Evolutionary conservation across 257 asterid genomes (phyloP).

Genomic region (Nicotiana undulata): DNA sequence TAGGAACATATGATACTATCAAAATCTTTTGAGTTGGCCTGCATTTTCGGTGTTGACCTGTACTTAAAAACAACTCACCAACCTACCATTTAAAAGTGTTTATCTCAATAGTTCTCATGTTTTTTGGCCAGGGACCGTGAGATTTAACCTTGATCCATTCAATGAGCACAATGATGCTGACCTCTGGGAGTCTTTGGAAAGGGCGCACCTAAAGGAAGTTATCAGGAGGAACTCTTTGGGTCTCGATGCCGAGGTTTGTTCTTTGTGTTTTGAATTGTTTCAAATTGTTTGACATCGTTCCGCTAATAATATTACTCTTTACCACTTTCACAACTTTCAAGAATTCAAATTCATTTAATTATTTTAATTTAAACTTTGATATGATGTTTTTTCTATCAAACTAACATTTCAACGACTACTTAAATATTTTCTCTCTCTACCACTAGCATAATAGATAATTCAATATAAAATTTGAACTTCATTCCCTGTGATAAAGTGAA

Average conservation of each 20-base stretch:
- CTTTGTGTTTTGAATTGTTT: neutral
- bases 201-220: slow-evolving; percentile 93
- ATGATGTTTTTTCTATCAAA: neutral
- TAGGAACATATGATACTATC: neutral
- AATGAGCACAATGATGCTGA: slow-evolving; percentile 95
- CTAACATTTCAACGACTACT: neutral
- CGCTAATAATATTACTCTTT: neutral
- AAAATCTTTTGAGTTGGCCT: neutral
- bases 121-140: slow-evolving; percentile 56
- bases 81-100: neutral
- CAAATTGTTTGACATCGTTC: neutral
- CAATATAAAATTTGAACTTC: neutral
- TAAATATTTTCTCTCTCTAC: neutral
- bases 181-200: slow-evolving; percentile 94
- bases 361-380: neutral
- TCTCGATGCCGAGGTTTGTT: slow-evolving; percentile 74
- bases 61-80: neutral
- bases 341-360: neutral
- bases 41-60: neutral
- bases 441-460: neutral
- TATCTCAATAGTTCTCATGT: slow-evolving; percentile 4
- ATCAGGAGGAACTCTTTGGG: slow-evolving; percentile 79
- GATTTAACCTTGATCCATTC: slow-evolving; percentile 97
- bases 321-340: neutral
- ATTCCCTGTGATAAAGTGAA: neutral